Conservation (phyloP, 2,329 filamentous ascomycete genomes). For the Colletotrichum simmondsii region DNA sequence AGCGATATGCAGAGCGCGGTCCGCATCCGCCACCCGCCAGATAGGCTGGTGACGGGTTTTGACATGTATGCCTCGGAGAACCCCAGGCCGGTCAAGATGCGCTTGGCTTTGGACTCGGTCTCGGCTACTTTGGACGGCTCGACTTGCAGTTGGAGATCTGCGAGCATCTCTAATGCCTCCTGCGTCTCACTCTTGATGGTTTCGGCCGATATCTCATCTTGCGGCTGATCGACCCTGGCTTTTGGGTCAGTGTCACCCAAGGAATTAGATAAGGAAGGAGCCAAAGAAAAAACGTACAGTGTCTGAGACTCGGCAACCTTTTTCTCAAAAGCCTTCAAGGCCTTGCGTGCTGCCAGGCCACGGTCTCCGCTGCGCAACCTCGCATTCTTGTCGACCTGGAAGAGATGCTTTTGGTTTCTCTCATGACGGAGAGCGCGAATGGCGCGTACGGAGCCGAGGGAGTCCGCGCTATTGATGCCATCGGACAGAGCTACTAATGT, state of each 20-base stretch:
- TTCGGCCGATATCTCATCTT: slow-evolving; percentile 66
- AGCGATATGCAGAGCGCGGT: slow-evolving; percentile 73
- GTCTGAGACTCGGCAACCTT: slow-evolving; percentile 67
- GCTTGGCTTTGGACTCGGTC: slow-evolving; percentile 73
- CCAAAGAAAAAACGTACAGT: slow-evolving; percentile 50
- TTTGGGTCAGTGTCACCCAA: slow-evolving; percentile 9
- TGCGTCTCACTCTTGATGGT: slow-evolving; percentile 73
- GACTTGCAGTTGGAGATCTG: slow-evolving; percentile 74
- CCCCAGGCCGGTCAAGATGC: slow-evolving; percentile 75
- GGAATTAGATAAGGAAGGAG: background rate
- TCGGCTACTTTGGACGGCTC: slow-evolving; percentile 73
- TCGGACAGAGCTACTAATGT: slow-evolving; percentile 62
- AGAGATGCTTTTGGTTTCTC: slow-evolving; percentile 70
- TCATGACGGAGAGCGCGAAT: slow-evolving; percentile 72
- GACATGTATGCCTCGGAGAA: slow-evolving; percentile 73
- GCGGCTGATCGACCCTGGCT: slow-evolving; percentile 59
- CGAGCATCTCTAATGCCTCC: slow-evolving; percentile 75
- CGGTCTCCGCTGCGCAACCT: slow-evolving; percentile 78
- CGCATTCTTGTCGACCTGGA: slow-evolving; percentile 79
- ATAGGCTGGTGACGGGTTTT: slow-evolving; percentile 72
- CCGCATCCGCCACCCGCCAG: slow-evolving; percentile 82
- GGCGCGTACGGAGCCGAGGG: slow-evolving; percentile 67
- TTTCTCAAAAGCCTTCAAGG: slow-evolving; percentile 75
- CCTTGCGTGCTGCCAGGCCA: slow-evolving; percentile 81
- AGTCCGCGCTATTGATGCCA: slow-evolving; percentile 69